A percentile compares a stretch with the other conserved stretches of the same genome.
These are phyloP conservation scores for Heliosperma pusillum DNA, from an alignment of 148 eudicot genomes.

Conservation along the genomic window DNA sequence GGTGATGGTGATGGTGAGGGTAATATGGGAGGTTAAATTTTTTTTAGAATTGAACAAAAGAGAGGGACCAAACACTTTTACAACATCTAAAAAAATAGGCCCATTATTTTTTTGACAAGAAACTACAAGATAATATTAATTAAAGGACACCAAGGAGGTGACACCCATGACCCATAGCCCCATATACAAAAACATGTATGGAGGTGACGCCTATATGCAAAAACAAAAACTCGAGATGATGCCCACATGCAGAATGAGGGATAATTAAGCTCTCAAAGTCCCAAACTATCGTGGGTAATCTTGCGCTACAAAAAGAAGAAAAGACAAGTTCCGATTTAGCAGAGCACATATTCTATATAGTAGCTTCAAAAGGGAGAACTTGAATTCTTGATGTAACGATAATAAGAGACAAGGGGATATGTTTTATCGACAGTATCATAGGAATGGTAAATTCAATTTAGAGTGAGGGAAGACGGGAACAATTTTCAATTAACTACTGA, in stretches of 20 bases:
- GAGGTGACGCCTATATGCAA: not conserved
- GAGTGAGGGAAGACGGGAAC: not conserved
- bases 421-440: not conserved
- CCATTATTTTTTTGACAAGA: not conserved
- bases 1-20: not conserved
- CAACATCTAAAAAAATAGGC: not conserved
- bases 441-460: not conserved
- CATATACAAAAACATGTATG: not conserved
- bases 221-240: not conserved
- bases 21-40: not conserved
- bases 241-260: not conserved
- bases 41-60: not conserved
- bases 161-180: too few relatives aligned
- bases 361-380: too few relatives aligned
- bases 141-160: not conserved
- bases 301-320: not conserved
- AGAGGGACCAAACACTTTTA: not conserved
- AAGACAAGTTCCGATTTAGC: not conserved
- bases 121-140: not conserved
- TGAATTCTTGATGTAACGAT: too few relatives aligned
- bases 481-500: not conserved
- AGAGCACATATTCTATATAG: not conserved
- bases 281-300: not conserved
- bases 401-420: too few relatives aligned
- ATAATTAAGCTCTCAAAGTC: not conserved